Conservation (phyloP, 1,139 yeast genomes). For the Scheffersomyces segobiensis region DNA sequence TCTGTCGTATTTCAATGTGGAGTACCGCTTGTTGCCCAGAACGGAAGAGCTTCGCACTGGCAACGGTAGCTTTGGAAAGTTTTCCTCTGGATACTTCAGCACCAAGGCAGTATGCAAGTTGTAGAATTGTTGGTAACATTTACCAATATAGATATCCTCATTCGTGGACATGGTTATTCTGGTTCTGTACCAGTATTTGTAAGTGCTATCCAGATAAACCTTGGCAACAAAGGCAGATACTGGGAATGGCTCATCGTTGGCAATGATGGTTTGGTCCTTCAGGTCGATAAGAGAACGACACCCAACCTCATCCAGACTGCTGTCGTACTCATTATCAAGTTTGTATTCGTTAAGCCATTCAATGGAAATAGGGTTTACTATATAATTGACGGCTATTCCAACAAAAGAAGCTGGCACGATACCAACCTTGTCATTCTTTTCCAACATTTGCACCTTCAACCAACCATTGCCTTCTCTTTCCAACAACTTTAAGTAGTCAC, state of each 20-base stretch:
- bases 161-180: conserved; percentile 12
- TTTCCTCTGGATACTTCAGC: conserved; percentile 1
- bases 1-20: conserved; percentile 5
- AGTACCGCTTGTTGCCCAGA: not conserved
- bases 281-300: not conserved
- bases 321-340: conserved; percentile 1
- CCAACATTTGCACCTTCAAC: conserved; percentile 23
- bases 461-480: conserved; percentile 28
- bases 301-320: not conserved
- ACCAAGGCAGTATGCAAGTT: conserved; percentile 15
- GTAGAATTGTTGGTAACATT: conserved; percentile 23
- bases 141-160: conserved; percentile 13
- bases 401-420: conserved; percentile 25
- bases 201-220: conserved; percentile 14
- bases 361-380: conserved; percentile 16
- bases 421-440: conserved; percentile 17
- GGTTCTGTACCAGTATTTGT: conserved; percentile 22
- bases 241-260: not conserved
- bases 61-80: conserved; percentile 12
- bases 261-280: not conserved
- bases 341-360: conserved; percentile 17
- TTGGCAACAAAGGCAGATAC: conserved; percentile 12
- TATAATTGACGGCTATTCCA: conserved; percentile 23
- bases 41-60: conserved; percentile 11
- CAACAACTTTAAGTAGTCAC: conserved; percentile 20